Evolutionary conservation across 805 yeast species (phyloP), one percentile per base, ranked within the genome.

Genomic region (Metschnikowia hibisci): DNA sequence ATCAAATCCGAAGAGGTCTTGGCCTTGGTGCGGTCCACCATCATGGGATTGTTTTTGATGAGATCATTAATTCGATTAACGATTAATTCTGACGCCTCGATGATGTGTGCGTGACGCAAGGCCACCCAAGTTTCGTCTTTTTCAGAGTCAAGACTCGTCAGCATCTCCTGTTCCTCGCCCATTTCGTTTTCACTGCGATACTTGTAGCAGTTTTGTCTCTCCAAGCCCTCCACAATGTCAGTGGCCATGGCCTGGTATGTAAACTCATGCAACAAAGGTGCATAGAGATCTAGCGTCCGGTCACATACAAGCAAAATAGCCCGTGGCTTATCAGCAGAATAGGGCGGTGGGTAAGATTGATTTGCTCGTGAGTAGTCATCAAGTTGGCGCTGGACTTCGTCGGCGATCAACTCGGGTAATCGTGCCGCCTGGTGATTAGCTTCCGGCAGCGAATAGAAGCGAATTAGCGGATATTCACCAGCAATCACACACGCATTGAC

Each of bases 231-330:
- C 2, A 75, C 73, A 22, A 84, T 64, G 61, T 91, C 99, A 67
- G 84, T 83, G 14, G 90, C 84, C 86, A 90, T 82, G 4, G 97
- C 90, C 64, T 91, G 95, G 63, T 90, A 93, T 18, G 84, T 78
- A 63, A 90, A 87, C 60, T 88, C 96, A 62, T 93, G 98, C 42
- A 90, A 64, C 36, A 93, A 60, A 0, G 97, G 96, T 6, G 93
- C 85, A 54, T 78, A 78, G 38, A 84, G 68, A 61, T 95, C 99
- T 59, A 89, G 60, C 1, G 95, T 75, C 48, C 99, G 74, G 62
- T 93, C 99, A 2, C 86, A 71, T 14, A 93, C 78, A 27, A 93
- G 62, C 50, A 91, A 73, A 0, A 86, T 73, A 0, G 96, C 76
- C 48, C 93, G 73, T 15, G 87, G 87, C 52, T 86, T 77, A 27